These are phyloP conservation scores for Podaxis mareebaensis DNA, from an alignment of 768 basidiomycete species.

Conservation along the genomic window DNA sequence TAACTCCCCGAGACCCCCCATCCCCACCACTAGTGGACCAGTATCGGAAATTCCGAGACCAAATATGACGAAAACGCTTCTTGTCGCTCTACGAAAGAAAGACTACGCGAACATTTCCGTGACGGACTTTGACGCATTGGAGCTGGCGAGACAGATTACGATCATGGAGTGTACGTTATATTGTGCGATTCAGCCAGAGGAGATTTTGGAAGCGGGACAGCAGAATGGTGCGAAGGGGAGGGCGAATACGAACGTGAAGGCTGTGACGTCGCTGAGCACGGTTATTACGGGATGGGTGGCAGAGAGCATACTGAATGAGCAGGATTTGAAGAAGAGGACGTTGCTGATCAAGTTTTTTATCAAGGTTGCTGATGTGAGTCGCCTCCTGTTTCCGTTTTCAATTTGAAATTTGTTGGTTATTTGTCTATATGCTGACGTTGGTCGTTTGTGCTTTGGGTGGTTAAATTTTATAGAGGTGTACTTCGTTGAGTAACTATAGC, in stretches of 20 bases:
- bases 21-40: constrained; percentile 30
- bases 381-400: constrained; percentile 11
- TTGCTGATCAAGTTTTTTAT: constrained; percentile 86
- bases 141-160: constrained; percentile 91
- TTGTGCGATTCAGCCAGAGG: constrained; percentile 83
- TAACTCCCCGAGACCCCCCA: constrained; percentile 46
- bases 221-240: constrained; percentile 48
- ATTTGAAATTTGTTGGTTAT: constrained; percentile 12
- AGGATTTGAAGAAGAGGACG: constrained; percentile 83
- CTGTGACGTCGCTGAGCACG: constrained; percentile 86
- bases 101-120: constrained; percentile 63
- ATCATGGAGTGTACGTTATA: constrained; percentile 91
- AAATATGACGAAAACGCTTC: constrained; percentile 77
- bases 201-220: constrained; percentile 83
- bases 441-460: background rate
- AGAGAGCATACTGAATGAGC: constrained; percentile 90
- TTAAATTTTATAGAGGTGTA: constrained; percentile 67
- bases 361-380: constrained; percentile 85
- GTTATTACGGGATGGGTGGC: constrained; percentile 95
- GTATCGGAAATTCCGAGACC: constrained; percentile 82
- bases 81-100: constrained; percentile 65
- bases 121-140: constrained; percentile 91
- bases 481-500: constrained; percentile 83
- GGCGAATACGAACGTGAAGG: constrained; percentile 71
- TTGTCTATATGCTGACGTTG: constrained; percentile 5